Percentiles rank a stretch among this genome's conserved stretches.
These are phyloP conservation scores for Chlamydomonas eustigma DNA, from an alignment of 139 green algal species.

Conservation along the genomic window DNA sequence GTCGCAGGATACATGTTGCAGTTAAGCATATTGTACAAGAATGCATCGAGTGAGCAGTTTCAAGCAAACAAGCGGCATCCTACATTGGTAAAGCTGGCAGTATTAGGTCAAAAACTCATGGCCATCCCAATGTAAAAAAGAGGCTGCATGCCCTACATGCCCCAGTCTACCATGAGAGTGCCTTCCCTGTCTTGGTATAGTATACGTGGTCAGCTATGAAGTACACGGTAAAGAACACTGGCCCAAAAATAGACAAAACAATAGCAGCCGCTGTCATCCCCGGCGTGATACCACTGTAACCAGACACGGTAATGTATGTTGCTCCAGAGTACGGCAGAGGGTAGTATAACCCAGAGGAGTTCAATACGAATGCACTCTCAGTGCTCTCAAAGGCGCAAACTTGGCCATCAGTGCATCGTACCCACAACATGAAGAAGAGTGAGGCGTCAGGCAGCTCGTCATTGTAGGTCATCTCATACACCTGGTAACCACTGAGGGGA, in stretches of 20 bases:
- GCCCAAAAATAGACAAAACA: constrained; percentile 27
- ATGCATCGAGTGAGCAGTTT: no score
- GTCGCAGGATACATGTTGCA: no score
- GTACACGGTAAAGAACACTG: constrained; percentile 30
- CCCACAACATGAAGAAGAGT: constrained; percentile 32
- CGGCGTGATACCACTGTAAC: constrained; percentile 21
- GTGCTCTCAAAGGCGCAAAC: constrained; percentile 20
- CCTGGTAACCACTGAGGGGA: neutral
- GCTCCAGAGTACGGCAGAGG: neutral
- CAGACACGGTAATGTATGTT: constrained; percentile 20
- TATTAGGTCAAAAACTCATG: no score
- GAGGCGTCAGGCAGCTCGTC: constrained; percentile 28
- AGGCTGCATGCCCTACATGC: no score
- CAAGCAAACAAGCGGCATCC: no score
- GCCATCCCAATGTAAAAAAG: no score
- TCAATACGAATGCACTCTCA: neutral
- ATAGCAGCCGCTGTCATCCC: constrained; percentile 31
- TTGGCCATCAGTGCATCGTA: constrained; percentile 16
- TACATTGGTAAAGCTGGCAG: no score
- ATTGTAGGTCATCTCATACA: constrained; percentile 4
- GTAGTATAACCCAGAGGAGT: neutral
- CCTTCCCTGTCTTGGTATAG: constrained; percentile 15
- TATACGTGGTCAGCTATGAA: constrained; percentile 6
- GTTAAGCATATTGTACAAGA: no score
- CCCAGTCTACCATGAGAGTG: constrained; percentile 3